These are phyloP conservation scores for Penicillium steckii DNA, from an alignment of 495 filamentous ascomycete species.

Conservation along the genomic window DNA sequence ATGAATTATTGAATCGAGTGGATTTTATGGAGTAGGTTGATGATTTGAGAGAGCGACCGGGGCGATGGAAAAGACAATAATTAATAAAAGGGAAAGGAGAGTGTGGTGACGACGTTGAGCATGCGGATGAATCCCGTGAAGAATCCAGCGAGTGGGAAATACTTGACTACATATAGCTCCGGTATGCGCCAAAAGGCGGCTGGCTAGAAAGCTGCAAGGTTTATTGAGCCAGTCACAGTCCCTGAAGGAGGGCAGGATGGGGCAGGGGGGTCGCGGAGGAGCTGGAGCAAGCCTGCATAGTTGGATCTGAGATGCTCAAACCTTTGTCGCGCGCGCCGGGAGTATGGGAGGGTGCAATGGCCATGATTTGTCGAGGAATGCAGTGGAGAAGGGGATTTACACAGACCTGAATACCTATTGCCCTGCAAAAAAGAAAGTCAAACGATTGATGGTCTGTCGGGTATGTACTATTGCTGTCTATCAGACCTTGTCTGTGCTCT, in stretches of 20 bases:
- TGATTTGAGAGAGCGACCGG: constrained; percentile 2
- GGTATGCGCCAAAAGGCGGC: constrained; percentile 29
- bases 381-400: constrained; percentile 6
- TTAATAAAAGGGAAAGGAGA: constrained; percentile 20
- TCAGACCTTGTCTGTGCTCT: constrained; percentile 1
- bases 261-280: constrained; percentile 16
- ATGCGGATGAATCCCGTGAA: constrained; percentile 42
- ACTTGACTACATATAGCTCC: constrained; percentile 31
- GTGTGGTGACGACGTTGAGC: constrained; percentile 29
- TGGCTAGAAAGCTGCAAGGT: constrained; percentile 22
- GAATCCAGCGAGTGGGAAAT: constrained; percentile 30
- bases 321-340: constrained; percentile 20
- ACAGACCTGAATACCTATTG: background rate
- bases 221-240: constrained; percentile 17
- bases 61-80: background rate
- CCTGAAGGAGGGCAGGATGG: background rate
- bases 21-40: background rate
- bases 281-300: constrained; percentile 24
- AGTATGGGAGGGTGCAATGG: constrained; percentile 13
- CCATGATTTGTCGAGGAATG: constrained; percentile 9
- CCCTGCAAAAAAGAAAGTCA: constrained; percentile 1
- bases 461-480: background rate
- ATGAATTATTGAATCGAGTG: constrained; percentile 6
- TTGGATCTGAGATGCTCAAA: constrained; percentile 30
- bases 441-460: background rate